These are phyloP conservation scores for Phaeolepiota aurea DNA, from an alignment of 768 basidiomycete genomes.

Conservation along the genomic window DNA sequence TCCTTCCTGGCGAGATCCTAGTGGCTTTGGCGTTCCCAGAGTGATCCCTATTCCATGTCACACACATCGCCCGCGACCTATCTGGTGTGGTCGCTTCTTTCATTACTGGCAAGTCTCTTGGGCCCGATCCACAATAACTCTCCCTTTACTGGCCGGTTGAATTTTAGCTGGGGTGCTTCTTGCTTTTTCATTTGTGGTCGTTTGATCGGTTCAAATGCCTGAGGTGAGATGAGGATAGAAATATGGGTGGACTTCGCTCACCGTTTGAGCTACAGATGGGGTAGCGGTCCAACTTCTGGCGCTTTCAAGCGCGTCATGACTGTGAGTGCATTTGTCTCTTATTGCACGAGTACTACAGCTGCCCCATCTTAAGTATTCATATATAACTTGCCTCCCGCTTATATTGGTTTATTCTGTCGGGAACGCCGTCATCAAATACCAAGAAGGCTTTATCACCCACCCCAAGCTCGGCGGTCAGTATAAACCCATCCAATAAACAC, in stretches of 20 bases:
- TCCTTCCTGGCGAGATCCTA: not conserved
- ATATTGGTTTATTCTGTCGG: constrained; percentile 52
- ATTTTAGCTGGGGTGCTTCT: constrained; percentile 48
- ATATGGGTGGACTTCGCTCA: constrained; percentile 1
- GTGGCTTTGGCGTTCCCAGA: not conserved
- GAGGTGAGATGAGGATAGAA: constrained; percentile 28
- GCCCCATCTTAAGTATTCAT: constrained; percentile 49
- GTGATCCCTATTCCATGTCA: constrained; percentile 36
- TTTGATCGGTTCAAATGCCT: constrained; percentile 75
- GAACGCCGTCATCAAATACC: constrained; percentile 66
- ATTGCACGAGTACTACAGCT: not conserved
- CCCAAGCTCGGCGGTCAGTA: constrained; percentile 44
- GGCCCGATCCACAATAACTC: not conserved
- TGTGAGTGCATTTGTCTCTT: constrained; percentile 27
- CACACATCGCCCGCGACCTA: constrained; percentile 53
- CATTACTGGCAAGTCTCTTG: constrained; percentile 34
- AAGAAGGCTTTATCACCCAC: constrained; percentile 47
- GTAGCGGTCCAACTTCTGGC: constrained; percentile 56
- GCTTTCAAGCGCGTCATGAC: constrained; percentile 85
- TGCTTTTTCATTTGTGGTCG: constrained; percentile 70
- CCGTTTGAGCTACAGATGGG: constrained; percentile 45
- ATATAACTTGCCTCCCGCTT: constrained; percentile 55
- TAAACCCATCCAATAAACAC: not conserved
- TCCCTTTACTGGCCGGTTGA: no score
- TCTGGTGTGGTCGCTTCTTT: constrained; percentile 56